Percentiles rank a stretch among this genome's conserved stretches.
These are phyloP conservation scores for Xylaria telfairii DNA, from an alignment of 495 filamentous ascomycete genomes.

Conservation along the genomic window DNA sequence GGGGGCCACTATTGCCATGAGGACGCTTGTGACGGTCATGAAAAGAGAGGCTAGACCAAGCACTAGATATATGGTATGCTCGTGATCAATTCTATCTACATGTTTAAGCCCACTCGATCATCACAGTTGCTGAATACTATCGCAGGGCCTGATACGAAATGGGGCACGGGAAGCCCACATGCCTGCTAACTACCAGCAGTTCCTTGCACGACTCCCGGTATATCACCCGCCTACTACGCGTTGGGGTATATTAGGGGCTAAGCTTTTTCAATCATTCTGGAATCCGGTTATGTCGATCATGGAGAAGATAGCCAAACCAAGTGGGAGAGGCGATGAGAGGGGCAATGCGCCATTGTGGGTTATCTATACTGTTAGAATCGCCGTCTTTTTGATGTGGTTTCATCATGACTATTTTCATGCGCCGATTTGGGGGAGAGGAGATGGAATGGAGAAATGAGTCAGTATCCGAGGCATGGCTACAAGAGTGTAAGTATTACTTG, in stretches of 20 bases:
- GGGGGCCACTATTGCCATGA: background rate
- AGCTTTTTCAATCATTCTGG: conserved; percentile 8
- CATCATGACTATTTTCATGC: conserved; percentile 21
- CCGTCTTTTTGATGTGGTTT: conserved; percentile 12
- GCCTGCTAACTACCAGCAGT: conserved; percentile 9
- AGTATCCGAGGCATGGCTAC: background rate
- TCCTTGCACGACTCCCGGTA: conserved; percentile 3
- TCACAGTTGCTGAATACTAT: background rate
- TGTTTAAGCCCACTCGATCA: background rate
- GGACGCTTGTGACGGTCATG: conserved; percentile 17
- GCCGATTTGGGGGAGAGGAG: conserved; percentile 9
- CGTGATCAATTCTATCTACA: background rate
- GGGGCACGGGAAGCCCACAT: conserved; percentile 8
- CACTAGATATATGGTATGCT: conserved; percentile 16
- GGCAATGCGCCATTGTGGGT: conserved; percentile 11
- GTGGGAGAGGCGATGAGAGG: background rate
- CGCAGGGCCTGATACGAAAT: conserved; percentile 10
- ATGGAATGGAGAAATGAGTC: conserved; percentile 6
- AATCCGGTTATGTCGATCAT: conserved; percentile 7
- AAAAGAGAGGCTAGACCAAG: conserved; percentile 18
- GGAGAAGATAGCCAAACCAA: conserved; percentile 16
- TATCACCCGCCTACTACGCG: conserved; percentile 5
- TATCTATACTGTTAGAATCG: background rate
- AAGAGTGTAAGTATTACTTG: background rate
- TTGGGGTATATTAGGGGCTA: background rate